Evolutionary conservation across 2,329 filamentous ascomycete genomes (phyloP), one percentile per base, ranked within the genome.

Genomic region (Macroventuria anomochaeta): DNA sequence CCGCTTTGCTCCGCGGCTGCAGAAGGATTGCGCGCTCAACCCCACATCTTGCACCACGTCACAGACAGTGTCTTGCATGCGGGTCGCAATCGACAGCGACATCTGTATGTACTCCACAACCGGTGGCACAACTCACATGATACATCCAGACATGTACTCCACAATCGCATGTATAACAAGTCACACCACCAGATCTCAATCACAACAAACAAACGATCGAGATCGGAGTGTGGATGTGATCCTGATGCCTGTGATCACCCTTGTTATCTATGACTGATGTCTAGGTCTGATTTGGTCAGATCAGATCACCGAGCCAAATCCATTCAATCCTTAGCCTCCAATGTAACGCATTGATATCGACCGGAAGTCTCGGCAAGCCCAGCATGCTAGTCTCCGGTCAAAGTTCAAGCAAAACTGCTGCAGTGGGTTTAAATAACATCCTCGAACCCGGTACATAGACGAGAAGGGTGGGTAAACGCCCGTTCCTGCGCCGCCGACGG

Each of bases 1-100:
- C 7, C 31, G 15, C 17, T 5, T 21, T 21, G 7, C 37, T 41
- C 26, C 34, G 39, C 29, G 18, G 8, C 38, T 37, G 33, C 29
- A 31, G 28, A 29, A 28, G 15, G n/a, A 32, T 15, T 34, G 29
- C 28, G 46, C 20, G 12, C 25, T 26, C n/a, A 25, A 39, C 47
- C 47, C 53, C 53, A 52, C 47, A 52, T 18, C 26, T 23, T 5
- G 18, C 23, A 39, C 46, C 53, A 56, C 53, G 53, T 56, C 53
- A 56, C 50, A 53, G 31, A 53, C 50, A 32, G 7, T 36, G 25
- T 53, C 38, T 42, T 26, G 41, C 34, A 17, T 34, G 38, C 38
- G 25, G 17, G 21, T 32, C 34, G 10, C 32, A 25, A 29, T 37
- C 42, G 41, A 46, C 21, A 37, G 40, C 28, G 26, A 33, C 18